Percentiles rank a stretch among this genome's conserved stretches.
phyloP scores from a whole-genome alignment of 192 early-diverging fungal species.

The Coemansia sp. region DNA sequence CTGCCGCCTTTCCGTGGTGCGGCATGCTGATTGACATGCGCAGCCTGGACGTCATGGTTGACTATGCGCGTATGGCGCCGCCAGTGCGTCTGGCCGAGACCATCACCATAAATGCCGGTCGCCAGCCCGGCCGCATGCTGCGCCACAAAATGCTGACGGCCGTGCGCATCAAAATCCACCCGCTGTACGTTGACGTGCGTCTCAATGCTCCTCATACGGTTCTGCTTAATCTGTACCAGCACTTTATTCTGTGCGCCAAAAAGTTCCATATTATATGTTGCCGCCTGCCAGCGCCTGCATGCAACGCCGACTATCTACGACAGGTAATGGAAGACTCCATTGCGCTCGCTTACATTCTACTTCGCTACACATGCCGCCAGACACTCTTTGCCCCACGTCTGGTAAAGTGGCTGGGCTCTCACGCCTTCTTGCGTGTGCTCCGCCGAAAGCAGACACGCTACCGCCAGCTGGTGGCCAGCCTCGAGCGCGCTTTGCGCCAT shows the following conservation, averaged over 20 bases:
- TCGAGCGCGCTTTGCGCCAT: constrained; percentile 10
- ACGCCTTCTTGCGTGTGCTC: constrained; percentile 51
- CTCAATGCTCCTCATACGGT: constrained; percentile 63
- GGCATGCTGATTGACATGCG: constrained; percentile 70
- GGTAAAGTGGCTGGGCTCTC: constrained; percentile 50
- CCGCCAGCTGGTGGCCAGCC: constrained; percentile 18
- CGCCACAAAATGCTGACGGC: constrained; percentile 48
- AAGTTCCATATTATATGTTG: constrained; percentile 57
- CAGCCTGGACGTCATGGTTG: constrained; percentile 64
- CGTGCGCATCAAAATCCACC: constrained; percentile 32
- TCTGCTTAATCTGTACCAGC: constrained; percentile 77
- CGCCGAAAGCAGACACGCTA: constrained; percentile 50
- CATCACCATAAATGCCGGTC: constrained; percentile 52
- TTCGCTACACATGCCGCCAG: constrained; percentile 22
- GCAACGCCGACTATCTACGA: constrained; percentile 12
- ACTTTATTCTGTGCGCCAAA: constrained; percentile 68
- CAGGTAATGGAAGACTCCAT: constrained; percentile 20
- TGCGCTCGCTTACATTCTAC: constrained; percentile 24
- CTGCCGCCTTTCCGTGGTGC: constrained; percentile 61
- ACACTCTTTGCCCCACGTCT: constrained; percentile 18
- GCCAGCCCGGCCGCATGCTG: constrained; percentile 39
- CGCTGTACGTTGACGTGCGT: constrained; percentile 62
- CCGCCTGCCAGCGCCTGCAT: constrained; percentile 14
- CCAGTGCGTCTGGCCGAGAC: constrained; percentile 46
- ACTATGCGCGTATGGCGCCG: constrained; percentile 62